A percentile compares a stretch with the other conserved stretches of the same genome.
Evolutionary conservation across 78 protist species (phyloP).

Genomic region (Dictyostelium capitatum): DNA sequence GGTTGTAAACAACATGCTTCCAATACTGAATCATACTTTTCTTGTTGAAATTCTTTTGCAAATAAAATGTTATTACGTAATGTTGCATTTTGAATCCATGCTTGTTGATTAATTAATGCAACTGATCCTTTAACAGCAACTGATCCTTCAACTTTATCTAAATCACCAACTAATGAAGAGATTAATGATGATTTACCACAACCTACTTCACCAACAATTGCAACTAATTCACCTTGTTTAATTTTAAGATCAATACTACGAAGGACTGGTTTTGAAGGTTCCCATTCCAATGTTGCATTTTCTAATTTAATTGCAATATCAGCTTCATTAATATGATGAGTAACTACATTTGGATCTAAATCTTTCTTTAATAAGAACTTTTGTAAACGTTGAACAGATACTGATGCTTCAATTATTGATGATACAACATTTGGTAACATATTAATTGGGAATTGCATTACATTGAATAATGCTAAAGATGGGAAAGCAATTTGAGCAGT

Average conservation of each 20-base stretch:
- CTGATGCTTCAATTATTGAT: conserved; percentile 84
- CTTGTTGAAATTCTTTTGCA: conserved; percentile 83
- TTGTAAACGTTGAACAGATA: conserved; percentile 87
- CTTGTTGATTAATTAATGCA: conserved; percentile 93
- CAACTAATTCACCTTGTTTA: conserved; percentile 64
- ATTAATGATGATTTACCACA: conserved; percentile 93
- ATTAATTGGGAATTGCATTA: conserved; percentile 93
- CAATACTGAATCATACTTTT: conserved; percentile 82
- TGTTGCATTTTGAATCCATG: conserved; percentile 96
- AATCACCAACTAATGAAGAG: conserved; percentile 89
- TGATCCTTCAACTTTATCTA: conserved; percentile 68
- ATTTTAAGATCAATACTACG: conserved; percentile 37
- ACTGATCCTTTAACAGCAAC: conserved; percentile 78
- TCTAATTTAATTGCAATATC: conserved; percentile 18
- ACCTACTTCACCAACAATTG: conserved; percentile 94
- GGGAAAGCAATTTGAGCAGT: conserved; percentile 92
- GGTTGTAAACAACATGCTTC: conserved; percentile 87
- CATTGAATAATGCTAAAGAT: conserved; percentile 88
- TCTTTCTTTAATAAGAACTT: conserved; percentile 73
- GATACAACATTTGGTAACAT: conserved; percentile 88
- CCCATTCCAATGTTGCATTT: conserved; percentile 73
- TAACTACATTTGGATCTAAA: conserved; percentile 71
- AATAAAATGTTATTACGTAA: conserved; percentile 96
- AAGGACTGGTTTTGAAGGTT: conserved; percentile 38
- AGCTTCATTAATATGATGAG: background rate